Percentiles rank a stretch among this genome's conserved stretches.
These are phyloP conservation scores for Alternaria novae-zelandiae DNA, from an alignment of 2,329 filamentous ascomycete species.

Conservation along the genomic window DNA sequence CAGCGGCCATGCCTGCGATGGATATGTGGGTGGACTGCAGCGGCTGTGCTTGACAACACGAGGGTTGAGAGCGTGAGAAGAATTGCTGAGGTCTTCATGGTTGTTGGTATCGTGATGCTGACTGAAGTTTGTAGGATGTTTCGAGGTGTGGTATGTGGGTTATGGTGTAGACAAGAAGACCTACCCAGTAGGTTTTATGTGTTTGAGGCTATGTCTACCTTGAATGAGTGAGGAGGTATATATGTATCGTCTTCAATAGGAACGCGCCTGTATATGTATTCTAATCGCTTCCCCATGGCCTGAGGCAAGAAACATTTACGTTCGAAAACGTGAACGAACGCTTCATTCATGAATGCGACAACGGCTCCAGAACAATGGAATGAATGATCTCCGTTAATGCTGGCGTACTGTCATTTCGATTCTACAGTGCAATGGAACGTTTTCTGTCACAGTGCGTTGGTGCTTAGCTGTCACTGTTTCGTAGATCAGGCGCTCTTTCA, in stretches of 20 bases:
- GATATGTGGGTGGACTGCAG: background rate
- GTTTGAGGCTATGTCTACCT: too few relatives aligned
- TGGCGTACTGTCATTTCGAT: background rate
- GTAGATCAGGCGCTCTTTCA: background rate
- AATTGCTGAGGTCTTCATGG: background rate
- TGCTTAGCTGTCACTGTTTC: background rate
- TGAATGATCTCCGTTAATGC: background rate
- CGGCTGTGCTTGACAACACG: background rate
- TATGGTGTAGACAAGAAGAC: too few relatives aligned
- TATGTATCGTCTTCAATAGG: too few relatives aligned
- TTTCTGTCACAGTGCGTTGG: background rate
- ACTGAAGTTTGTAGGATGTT: background rate
- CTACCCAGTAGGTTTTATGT: too few relatives aligned
- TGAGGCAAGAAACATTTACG: background rate
- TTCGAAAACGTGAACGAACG: background rate
- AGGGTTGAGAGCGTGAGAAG: background rate
- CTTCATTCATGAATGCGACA: background rate
- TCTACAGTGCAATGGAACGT: background rate
- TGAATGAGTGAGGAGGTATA: too few relatives aligned
- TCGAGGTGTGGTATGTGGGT: background rate
- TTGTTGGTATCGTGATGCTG: background rate
- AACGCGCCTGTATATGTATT: background rate
- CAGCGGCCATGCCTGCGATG: background rate
- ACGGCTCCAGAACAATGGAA: background rate
- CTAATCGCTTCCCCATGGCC: background rate